phyloP scores from a whole-genome alignment of 2,329 filamentous ascomycete genomes.

The Furcasterigmium furcatum region DNA sequence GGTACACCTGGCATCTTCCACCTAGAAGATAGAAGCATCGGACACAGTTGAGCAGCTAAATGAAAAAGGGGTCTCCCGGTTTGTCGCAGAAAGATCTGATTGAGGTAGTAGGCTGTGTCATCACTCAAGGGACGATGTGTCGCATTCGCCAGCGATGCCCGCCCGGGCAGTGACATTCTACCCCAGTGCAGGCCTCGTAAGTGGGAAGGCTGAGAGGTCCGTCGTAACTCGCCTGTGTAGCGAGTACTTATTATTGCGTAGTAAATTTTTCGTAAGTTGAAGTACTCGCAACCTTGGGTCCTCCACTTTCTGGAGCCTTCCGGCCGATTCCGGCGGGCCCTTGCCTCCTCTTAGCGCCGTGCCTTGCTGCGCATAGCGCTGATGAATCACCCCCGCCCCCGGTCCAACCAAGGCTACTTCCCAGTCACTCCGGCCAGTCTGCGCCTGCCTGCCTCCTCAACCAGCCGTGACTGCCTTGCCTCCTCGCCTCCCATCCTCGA shows the following conservation, averaged over 20 bases:
- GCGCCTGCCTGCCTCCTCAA: not conserved
- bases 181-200: too few relatives aligned
- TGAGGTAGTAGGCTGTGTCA: too few relatives aligned
- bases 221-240: not conserved
- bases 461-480: slow-evolving; percentile 1
- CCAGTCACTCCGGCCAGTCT: slow-evolving; percentile 1
- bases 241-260: not conserved
- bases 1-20: too few relatives aligned
- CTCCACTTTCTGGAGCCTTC: slow-evolving; percentile 16
- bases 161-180: too few relatives aligned
- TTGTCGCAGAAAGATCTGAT: too few relatives aligned
- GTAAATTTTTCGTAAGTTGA: slow-evolving; percentile 3
- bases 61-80: too few relatives aligned
- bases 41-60: too few relatives aligned
- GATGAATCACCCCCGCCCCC: slow-evolving; percentile 7
- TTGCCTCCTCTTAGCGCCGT: not conserved
- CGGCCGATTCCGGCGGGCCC: slow-evolving; percentile 1
- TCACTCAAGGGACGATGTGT: too few relatives aligned
- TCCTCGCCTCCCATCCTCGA: not conserved
- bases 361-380: slow-evolving; percentile 5
- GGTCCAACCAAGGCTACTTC: not conserved
- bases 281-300: slow-evolving; percentile 2
- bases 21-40: too few relatives aligned
- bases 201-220: too few relatives aligned
- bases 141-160: too few relatives aligned